Percentiles rank a stretch among this genome's conserved stretches.
These are phyloP conservation scores for Colletotrichum sublineola DNA, from an alignment of 2,329 filamentous ascomycete species.

Conservation along the genomic window DNA sequence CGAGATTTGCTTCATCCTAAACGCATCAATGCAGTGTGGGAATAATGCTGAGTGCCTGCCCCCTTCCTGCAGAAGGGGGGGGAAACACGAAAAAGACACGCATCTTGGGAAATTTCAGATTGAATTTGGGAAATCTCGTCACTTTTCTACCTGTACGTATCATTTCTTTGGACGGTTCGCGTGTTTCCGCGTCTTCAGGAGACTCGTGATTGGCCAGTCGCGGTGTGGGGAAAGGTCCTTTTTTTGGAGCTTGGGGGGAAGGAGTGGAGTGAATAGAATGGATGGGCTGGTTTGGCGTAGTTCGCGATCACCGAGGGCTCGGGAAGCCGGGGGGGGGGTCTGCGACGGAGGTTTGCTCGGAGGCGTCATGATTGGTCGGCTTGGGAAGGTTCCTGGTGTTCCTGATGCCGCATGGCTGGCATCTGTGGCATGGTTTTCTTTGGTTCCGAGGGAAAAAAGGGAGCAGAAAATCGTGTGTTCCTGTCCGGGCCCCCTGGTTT, in stretches of 20 bases:
- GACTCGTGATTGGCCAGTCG: conserved; percentile 5
- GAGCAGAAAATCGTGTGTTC: neutral
- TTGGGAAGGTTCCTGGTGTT: neutral
- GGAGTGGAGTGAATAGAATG: no score
- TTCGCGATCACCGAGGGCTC: conserved; percentile 9
- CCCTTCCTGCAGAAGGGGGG: no score
- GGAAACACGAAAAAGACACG: conserved; percentile 8
- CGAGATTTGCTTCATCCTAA: conserved; percentile 19
- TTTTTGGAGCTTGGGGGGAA: conserved; percentile 10
- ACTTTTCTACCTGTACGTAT: neutral
- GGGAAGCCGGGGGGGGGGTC: conserved; percentile 13
- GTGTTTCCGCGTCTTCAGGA: conserved; percentile 6
- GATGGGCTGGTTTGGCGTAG: conserved; percentile 9
- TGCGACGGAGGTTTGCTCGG: neutral
- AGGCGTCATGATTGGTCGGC: conserved; percentile 4
- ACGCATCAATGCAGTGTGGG: neutral
- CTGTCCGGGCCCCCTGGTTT: conserved; percentile 3
- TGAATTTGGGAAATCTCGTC: neutral
- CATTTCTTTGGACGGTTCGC: conserved; percentile 5
- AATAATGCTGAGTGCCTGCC: no score
- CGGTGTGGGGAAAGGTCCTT: conserved; percentile 9
- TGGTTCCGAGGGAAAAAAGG: neutral
- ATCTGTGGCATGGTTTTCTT: neutral
- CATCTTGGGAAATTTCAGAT: neutral
- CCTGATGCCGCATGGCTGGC: neutral